Percentiles rank a stretch among this genome's conserved stretches.
These are phyloP conservation scores for Athelia sp. DNA, from an alignment of 1,284 basidiomycete species.

Conservation along the genomic window DNA sequence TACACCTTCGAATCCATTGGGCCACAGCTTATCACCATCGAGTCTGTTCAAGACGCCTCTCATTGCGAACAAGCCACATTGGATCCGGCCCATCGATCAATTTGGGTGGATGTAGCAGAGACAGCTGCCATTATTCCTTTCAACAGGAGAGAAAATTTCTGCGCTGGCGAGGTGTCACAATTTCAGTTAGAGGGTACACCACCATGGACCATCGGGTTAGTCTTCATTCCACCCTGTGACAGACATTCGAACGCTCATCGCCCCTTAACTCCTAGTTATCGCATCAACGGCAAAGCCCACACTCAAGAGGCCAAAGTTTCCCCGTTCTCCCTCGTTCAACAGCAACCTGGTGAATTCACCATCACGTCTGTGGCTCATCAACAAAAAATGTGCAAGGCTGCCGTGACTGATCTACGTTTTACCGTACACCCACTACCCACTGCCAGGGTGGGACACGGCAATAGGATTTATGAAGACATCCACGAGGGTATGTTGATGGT, in stretches of 20 bases:
- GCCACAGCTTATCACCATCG: constrained; percentile 75
- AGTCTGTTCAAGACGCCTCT: constrained; percentile 72
- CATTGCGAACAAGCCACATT: constrained; percentile 71
- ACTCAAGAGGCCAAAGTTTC: constrained; percentile 74
- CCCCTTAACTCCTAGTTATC: constrained; percentile 50
- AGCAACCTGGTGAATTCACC: constrained; percentile 76
- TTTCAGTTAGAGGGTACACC: constrained; percentile 93
- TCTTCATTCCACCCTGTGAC: constrained; percentile 13
- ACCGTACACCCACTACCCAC: constrained; percentile 81
- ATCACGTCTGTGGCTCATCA: constrained; percentile 88
- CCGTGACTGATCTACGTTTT: constrained; percentile 73
- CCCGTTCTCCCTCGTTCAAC: constrained; percentile 80
- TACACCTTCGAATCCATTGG: constrained; percentile 77
- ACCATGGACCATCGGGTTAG: constrained; percentile 91
- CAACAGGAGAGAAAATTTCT: constrained; percentile 76
- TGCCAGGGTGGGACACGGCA: constrained; percentile 84
- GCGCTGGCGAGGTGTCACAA: constrained; percentile 86
- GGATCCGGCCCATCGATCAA: constrained; percentile 58
- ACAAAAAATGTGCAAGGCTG: constrained; percentile 82
- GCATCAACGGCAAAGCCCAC: constrained; percentile 73
- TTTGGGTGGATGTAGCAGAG: constrained; percentile 89
- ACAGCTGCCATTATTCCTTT: constrained; percentile 89
- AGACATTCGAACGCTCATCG: constrained; percentile 5
- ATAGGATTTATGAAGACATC: constrained; percentile 77
- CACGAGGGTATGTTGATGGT: constrained; percentile 63